These are phyloP conservation scores for Sporisorium sorghi DNA, from an alignment of 1,284 basidiomycete species.

Conservation along the genomic window DNA sequence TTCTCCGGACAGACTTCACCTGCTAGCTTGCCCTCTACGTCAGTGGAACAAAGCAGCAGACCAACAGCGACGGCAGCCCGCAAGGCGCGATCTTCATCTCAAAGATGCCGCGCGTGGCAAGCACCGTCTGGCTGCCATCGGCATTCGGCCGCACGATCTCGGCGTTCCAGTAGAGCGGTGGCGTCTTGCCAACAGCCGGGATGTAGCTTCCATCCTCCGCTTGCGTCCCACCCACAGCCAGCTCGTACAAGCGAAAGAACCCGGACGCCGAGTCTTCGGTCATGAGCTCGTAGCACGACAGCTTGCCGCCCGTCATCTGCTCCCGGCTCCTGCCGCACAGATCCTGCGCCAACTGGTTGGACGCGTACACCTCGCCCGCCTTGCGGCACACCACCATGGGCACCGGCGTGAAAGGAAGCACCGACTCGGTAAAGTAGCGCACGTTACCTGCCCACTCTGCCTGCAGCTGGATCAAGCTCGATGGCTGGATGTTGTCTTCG, in stretches of 20 bases:
- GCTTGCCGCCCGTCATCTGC: constrained; percentile 37
- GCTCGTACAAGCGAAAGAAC: constrained; percentile 47
- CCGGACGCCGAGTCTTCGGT: constrained; percentile 49
- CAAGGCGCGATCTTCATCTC: constrained; percentile 58
- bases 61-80: constrained; percentile 47
- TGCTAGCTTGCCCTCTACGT: too few relatives aligned
- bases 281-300: constrained; percentile 52
- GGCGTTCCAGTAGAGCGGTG: constrained; percentile 50
- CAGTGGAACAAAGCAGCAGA: constrained; percentile 46
- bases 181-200: constrained; percentile 24
- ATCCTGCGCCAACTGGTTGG: constrained; percentile 41
- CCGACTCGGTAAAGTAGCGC: constrained; percentile 45
- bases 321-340: constrained; percentile 33
- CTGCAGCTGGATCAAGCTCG: constrained; percentile 50
- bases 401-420: constrained; percentile 45
- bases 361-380: constrained; percentile 50
- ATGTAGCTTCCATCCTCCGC: constrained; percentile 33
- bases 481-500: constrained; percentile 54
- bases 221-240: constrained; percentile 31
- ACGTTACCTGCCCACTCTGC: constrained; percentile 55
- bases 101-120: constrained; percentile 40
- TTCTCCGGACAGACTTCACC: too few relatives aligned
- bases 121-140: constrained; percentile 11
- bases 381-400: constrained; percentile 54
- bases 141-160: constrained; percentile 31